These are phyloP conservation scores for Gossypium arboreum DNA, from an alignment of 345 rosid species.

Conservation along the genomic window DNA sequence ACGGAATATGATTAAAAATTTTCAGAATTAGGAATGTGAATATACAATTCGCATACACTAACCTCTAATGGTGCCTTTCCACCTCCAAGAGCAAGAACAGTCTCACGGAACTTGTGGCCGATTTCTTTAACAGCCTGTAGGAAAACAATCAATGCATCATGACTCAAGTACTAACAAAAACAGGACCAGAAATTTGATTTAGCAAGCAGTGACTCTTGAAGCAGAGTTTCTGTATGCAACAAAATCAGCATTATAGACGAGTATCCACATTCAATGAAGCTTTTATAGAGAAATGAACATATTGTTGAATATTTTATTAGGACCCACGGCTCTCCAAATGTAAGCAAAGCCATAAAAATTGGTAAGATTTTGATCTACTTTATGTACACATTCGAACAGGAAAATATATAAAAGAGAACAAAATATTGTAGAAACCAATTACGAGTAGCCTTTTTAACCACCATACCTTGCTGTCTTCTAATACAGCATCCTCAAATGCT, in stretches of 20 bases:
- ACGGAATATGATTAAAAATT: not conserved
- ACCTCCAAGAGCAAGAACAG: constrained; percentile 92
- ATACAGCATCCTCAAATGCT: constrained; percentile 91
- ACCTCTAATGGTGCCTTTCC: constrained; percentile 85
- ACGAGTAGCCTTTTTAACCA: constrained; percentile 6
- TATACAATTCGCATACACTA: constrained; percentile 14
- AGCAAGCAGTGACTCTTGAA: constrained; percentile 8
- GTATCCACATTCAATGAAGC: not conserved
- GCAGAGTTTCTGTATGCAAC: not conserved
- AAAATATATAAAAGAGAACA: not conserved
- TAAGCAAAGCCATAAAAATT: not conserved
- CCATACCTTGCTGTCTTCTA: constrained; percentile 67
- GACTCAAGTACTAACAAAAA: not conserved
- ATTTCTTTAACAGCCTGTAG: constrained; percentile 78
- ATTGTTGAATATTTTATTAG: not conserved
- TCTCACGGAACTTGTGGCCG: constrained; percentile 71
- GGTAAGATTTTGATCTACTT: constrained; percentile 3
- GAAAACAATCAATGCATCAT: constrained; percentile 9
- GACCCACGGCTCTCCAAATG: not conserved
- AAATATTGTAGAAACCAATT: not conserved
- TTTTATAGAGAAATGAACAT: too few relatives aligned
- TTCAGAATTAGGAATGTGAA: not conserved
- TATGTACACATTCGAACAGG: not conserved
- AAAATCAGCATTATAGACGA: not conserved
- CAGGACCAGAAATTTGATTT: not conserved